A percentile compares a stretch with the other conserved stretches of the same genome.
Conservation (phyloP, 2,329 filamentous ascomycete species). For the Thermomyces lanuginosus region DNA sequence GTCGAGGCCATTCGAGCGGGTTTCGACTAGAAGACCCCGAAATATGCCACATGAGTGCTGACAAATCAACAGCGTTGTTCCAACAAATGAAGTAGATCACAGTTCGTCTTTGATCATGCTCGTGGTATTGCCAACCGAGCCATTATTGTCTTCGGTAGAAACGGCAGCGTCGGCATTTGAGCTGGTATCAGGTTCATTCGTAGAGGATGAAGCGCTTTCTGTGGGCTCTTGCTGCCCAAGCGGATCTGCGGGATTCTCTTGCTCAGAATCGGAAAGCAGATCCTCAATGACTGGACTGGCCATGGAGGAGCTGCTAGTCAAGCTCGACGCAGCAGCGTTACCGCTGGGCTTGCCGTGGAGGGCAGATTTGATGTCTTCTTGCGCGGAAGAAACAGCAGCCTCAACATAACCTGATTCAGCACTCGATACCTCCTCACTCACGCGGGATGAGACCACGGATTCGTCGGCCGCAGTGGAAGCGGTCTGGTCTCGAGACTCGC, state of each 20-base stretch:
- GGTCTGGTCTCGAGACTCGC: conserved; percentile 38
- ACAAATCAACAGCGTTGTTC: conserved; percentile 1
- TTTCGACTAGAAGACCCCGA: too few relatives aligned
- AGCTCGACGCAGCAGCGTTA: conserved; percentile 28
- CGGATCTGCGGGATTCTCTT: conserved; percentile 14
- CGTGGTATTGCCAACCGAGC: conserved; percentile 29
- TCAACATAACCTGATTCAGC: conserved; percentile 36
- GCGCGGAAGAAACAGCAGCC: conserved; percentile 39
- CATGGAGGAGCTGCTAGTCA: conserved; percentile 29
- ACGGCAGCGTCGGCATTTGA: conserved; percentile 3
- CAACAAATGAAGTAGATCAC: conserved; percentile 17
- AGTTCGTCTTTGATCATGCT: conserved; percentile 37
- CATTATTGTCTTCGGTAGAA: conserved; percentile 27
- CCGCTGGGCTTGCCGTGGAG: conserved; percentile 41
- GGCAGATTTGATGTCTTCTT: conserved; percentile 38
- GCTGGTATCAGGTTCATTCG: too few relatives aligned
- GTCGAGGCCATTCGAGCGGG: too few relatives aligned
- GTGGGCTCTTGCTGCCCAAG: conserved; percentile 23
- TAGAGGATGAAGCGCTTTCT: conserved; percentile 18
- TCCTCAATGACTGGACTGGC: conserved; percentile 29
- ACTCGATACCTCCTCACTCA: conserved; percentile 41
- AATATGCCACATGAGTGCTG: too few relatives aligned
- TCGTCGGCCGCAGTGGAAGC: conserved; percentile 37
- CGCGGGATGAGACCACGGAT: conserved; percentile 33
- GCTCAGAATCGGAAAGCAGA: conserved; percentile 13